phyloP scores from a whole-genome alignment of 1,284 basidiomycete genomes.

The Pseudozyma thailandica region DNA sequence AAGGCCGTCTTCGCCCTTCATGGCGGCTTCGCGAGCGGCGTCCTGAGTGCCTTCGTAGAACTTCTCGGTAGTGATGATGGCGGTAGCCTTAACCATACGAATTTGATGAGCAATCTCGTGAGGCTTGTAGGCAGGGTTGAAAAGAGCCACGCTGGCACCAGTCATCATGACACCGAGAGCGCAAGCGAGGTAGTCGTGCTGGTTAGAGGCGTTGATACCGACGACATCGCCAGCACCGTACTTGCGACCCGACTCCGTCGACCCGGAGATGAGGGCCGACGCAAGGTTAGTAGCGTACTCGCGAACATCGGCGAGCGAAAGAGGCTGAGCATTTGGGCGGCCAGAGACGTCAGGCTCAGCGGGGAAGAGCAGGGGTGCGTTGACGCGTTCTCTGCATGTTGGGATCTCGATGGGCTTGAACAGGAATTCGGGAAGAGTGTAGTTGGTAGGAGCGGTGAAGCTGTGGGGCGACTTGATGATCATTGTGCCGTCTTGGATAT shows the following conservation, averaged over 20 bases:
- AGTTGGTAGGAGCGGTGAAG: slow-evolving; percentile 42
- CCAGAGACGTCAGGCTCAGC: slow-evolving; percentile 30
- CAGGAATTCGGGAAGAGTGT: slow-evolving; percentile 56
- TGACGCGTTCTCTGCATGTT: slow-evolving; percentile 32
- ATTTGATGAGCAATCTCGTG: slow-evolving; percentile 59
- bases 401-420: slow-evolving; percentile 45
- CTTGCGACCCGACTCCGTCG: slow-evolving; percentile 37
- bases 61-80: slow-evolving; percentile 47
- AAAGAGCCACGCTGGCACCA: slow-evolving; percentile 59
- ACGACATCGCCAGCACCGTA: slow-evolving; percentile 59
- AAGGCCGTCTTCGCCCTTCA: slow-evolving; percentile 38
- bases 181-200: slow-evolving; percentile 62
- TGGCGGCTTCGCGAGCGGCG: slow-evolving; percentile 38
- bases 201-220: slow-evolving; percentile 56
- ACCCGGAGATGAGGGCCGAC: slow-evolving; percentile 44
- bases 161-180: slow-evolving; percentile 61
- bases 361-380: slow-evolving; percentile 49
- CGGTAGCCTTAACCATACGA: slow-evolving; percentile 52
- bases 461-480: slow-evolving; percentile 50
- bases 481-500: slow-evolving; percentile 39
- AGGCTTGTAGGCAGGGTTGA: slow-evolving; percentile 65
- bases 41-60: slow-evolving; percentile 37
- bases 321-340: slow-evolving; percentile 43
- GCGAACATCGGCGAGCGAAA: slow-evolving; percentile 49
- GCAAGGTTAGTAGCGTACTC: slow-evolving; percentile 55